Evolutionary conservation across 2,329 filamentous ascomycete species (phyloP).

Genomic region (Fusarium pseudocircinatum): DNA sequence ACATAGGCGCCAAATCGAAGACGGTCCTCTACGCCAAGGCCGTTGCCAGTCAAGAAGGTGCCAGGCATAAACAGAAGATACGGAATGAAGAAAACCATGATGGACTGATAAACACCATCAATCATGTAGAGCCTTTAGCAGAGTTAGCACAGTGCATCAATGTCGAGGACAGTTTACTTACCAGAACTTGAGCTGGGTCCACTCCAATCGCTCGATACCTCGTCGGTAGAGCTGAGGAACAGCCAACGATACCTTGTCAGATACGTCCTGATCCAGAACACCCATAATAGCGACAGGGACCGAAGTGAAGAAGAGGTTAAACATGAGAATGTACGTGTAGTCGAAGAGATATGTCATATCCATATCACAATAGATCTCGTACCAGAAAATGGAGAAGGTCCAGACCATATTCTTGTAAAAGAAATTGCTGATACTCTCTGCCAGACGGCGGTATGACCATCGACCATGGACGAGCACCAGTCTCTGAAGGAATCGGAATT

Average conservation of each 20-base stretch:
- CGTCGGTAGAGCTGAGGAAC: slow-evolving; percentile 95
- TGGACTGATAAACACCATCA: slow-evolving; percentile 93
- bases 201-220: slow-evolving; percentile 95
- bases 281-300: slow-evolving; percentile 95
- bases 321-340: slow-evolving; percentile 96
- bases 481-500: slow-evolving; percentile 88
- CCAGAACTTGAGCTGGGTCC: slow-evolving; percentile 98
- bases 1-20: slow-evolving; percentile 88
- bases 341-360: slow-evolving; percentile 98
- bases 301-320: slow-evolving; percentile 97
- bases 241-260: slow-evolving; percentile 90
- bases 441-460: slow-evolving; percentile 95
- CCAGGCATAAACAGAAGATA: slow-evolving; percentile 80
- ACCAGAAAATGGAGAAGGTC: slow-evolving; percentile 98
- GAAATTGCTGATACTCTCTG: slow-evolving; percentile 96
- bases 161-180: slow-evolving; percentile 56
- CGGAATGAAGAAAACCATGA: slow-evolving; percentile 92
- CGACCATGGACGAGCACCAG: slow-evolving; percentile 90
- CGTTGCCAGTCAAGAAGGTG: slow-evolving; percentile 75
- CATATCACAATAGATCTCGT: slow-evolving; percentile 93
- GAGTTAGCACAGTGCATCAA: slow-evolving; percentile 13
- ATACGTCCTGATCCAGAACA: slow-evolving; percentile 95
- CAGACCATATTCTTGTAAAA: slow-evolving; percentile 99
- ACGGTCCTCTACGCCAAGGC: slow-evolving; percentile 80
- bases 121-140: slow-evolving; percentile 83